These are phyloP conservation scores for Arxiozyma telluris DNA, from an alignment of 1,139 yeast species.

Conservation along the genomic window DNA sequence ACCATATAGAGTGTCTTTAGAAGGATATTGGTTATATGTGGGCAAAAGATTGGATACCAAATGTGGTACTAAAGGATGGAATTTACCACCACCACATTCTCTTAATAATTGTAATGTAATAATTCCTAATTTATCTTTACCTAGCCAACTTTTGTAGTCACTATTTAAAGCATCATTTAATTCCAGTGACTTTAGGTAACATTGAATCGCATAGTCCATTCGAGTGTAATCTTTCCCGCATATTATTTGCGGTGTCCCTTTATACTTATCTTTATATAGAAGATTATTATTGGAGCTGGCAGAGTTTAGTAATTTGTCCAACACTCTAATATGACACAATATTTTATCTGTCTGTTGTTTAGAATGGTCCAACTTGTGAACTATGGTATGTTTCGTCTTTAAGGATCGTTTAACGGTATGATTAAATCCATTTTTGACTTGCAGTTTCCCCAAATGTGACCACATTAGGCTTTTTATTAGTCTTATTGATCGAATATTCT, in stretches of 20 bases:
- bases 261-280: slow-evolving; percentile 22
- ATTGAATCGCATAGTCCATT: slow-evolving; percentile 16
- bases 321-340: slow-evolving; percentile 1
- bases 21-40: slow-evolving; percentile 15
- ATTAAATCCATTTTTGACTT: neutral
- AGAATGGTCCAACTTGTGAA: slow-evolving; percentile 7
- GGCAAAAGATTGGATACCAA: slow-evolving; percentile 15
- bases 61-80: slow-evolving; percentile 18
- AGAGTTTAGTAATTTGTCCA: slow-evolving; percentile 18
- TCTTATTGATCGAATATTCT: neutral
- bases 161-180: slow-evolving; percentile 11
- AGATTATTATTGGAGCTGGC: slow-evolving; percentile 18
- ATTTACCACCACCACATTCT: slow-evolving; percentile 15
- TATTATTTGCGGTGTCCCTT: slow-evolving; percentile 17
- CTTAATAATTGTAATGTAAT: slow-evolving; percentile 24
- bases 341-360: neutral
- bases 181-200: slow-evolving; percentile 17
- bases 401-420: slow-evolving; percentile 8
- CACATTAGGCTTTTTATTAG: neutral
- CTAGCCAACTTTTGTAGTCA: neutral
- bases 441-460: neutral
- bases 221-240: slow-evolving; percentile 17
- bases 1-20: slow-evolving; percentile 11
- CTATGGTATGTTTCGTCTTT: slow-evolving; percentile 26
- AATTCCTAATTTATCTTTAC: slow-evolving; percentile 17